These are phyloP conservation scores for Pachysandra terminalis DNA, from an alignment of 164 flowering plant species.

Conservation along the genomic window DNA sequence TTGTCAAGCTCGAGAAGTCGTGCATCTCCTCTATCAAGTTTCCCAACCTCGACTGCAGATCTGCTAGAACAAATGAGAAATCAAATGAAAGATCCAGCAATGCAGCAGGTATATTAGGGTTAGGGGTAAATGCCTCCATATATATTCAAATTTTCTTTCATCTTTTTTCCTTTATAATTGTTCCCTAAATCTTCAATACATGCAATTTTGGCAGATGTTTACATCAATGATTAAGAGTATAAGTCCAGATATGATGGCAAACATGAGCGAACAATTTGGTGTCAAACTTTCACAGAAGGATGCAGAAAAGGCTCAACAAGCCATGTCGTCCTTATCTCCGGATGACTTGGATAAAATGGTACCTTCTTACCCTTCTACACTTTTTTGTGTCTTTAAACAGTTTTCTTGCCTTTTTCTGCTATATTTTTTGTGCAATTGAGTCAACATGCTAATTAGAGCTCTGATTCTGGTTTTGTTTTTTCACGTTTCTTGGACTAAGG, in stretches of 20 bases:
- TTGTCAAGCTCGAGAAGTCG: conserved; percentile 28
- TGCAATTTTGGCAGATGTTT: conserved; percentile 65
- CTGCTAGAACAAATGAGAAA: conserved; percentile 87
- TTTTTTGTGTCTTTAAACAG: not conserved
- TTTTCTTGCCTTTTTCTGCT: no score
- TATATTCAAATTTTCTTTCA: not conserved
- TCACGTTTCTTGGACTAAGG: not conserved
- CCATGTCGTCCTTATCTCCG: conserved; percentile 89
- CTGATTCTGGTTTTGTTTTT: not conserved
- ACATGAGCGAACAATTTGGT: conserved; percentile 93
- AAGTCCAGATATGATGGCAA: conserved; percentile 96
- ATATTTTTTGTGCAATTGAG: not conserved
- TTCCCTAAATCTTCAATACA: not conserved
- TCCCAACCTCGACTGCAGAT: conserved; percentile 47
- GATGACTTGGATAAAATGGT: conserved; percentile 92
- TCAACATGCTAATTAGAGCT: not conserved
- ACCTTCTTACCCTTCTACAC: conserved; percentile 10
- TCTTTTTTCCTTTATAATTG: not conserved
- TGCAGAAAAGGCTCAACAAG: conserved; percentile 90
- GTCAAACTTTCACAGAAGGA: conserved; percentile 83
- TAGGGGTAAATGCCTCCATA: not conserved
- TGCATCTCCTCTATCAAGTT: conserved; percentile 28
- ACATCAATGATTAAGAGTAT: conserved; percentile 88
- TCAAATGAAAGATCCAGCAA: conserved; percentile 93
- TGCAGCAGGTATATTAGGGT: conserved; percentile 65